Evolutionary conservation across 208 protist species (phyloP).

Genomic region (Angomonas deanei): DNA sequence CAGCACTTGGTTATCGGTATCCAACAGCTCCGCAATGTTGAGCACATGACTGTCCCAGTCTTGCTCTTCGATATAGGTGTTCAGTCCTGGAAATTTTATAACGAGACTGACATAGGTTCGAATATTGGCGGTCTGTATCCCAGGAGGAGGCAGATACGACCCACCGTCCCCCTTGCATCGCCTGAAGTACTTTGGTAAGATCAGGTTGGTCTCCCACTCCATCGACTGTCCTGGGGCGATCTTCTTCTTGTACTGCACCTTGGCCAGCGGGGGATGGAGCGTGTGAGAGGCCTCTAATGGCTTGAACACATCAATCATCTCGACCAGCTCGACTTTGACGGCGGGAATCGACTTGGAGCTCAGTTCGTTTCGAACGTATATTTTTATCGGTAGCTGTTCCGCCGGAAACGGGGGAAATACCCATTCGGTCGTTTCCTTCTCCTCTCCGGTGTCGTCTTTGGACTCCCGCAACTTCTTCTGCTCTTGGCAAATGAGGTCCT

Average conservation of each 20-base stretch:
- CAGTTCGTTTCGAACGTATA: slow-evolving; percentile 45
- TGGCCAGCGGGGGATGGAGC: slow-evolving; percentile 29
- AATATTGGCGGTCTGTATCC: slow-evolving; percentile 51
- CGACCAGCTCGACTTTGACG: slow-evolving; percentile 48
- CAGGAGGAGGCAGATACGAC: slow-evolving; percentile 30
- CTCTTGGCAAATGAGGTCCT: not conserved
- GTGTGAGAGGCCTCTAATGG: slow-evolving; percentile 35
- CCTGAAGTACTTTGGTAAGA: slow-evolving; percentile 36
- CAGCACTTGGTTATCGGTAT: slow-evolving; percentile 45
- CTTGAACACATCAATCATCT: slow-evolving; percentile 51
- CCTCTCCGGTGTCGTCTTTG: not conserved
- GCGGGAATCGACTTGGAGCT: slow-evolving; percentile 14
- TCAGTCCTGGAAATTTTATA: slow-evolving; percentile 42
- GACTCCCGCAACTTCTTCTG: no score
- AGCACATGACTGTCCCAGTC: slow-evolving; percentile 37
- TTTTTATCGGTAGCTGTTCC: slow-evolving; percentile 29
- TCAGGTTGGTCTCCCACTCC: slow-evolving; percentile 30
- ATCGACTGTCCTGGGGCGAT: slow-evolving; percentile 38
- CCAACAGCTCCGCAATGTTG: slow-evolving; percentile 43
- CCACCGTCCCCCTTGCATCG: slow-evolving; percentile 17
- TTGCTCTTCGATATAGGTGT: slow-evolving; percentile 49
- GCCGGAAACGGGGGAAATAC: slow-evolving; percentile 22
- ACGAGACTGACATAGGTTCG: slow-evolving; percentile 28
- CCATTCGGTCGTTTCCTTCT: not conserved
- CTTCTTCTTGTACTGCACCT: slow-evolving; percentile 38